Conservation (phyloP, 2,329 filamentous ascomycete species). For the Piedraia hortae region DNA sequence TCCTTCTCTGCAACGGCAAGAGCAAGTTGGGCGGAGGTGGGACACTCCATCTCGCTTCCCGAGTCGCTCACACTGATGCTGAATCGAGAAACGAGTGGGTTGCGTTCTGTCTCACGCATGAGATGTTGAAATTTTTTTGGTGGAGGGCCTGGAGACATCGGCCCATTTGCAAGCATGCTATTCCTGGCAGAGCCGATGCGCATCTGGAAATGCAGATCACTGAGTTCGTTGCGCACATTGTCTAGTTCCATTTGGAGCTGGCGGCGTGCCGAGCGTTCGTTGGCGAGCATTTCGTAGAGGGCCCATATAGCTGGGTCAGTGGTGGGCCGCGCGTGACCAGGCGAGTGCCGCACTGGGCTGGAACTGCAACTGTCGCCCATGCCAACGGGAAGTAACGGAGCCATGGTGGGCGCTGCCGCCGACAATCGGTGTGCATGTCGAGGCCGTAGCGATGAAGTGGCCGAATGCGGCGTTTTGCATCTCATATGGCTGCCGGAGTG, state of each 20-base stretch:
- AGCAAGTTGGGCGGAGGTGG: too few relatives aligned
- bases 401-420: neutral
- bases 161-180: constrained; percentile 1
- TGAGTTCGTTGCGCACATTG: constrained; percentile 8
- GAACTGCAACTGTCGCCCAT: neutral
- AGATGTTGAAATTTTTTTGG: neutral
- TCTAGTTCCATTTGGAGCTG: constrained; percentile 11
- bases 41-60: neutral
- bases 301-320: constrained; percentile 10
- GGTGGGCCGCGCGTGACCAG: constrained; percentile 1
- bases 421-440: neutral
- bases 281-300: constrained; percentile 14
- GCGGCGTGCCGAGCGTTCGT: constrained; percentile 13
- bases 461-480: too few relatives aligned
- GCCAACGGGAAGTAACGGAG: neutral
- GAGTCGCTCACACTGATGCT: neutral
- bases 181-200: constrained; percentile 7
- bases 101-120: too few relatives aligned
- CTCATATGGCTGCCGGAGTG: constrained; percentile 4
- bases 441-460: constrained; percentile 1
- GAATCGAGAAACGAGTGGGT: neutral
- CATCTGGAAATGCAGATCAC: constrained; percentile 11
- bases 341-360: neutral
- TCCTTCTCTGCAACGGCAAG: too few relatives aligned
- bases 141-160: neutral